Conservation (phyloP, 441 rosid genomes). For the Arabidopsis lyrata region DNA sequence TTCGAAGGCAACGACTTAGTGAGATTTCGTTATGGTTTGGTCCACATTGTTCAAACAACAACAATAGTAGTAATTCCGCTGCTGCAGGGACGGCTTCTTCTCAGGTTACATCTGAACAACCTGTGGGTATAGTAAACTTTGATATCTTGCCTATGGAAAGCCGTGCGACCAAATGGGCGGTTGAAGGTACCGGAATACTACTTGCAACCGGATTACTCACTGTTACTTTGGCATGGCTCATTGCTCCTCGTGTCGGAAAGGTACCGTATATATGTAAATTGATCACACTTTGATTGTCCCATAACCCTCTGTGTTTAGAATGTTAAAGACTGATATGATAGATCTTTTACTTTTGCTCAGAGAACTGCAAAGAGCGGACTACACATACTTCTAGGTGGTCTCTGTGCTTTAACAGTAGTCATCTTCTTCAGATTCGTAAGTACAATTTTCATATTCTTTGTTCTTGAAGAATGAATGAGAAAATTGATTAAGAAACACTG, state of each 20-base stretch:
- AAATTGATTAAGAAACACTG: not conserved
- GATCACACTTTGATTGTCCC: not conserved
- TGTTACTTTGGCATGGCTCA: constrained; percentile 90
- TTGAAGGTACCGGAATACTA: constrained; percentile 93
- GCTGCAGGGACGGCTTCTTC: constrained; percentile 49
- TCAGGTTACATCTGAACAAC: constrained; percentile 71
- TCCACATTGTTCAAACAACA: constrained; percentile 53
- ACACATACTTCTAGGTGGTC: constrained; percentile 89
- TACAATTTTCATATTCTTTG: constrained; percentile 22
- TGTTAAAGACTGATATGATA: constrained; percentile 4
- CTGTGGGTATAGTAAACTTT: constrained; percentile 54
- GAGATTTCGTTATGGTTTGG: constrained; percentile 91
- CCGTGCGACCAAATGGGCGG: constrained; percentile 91
- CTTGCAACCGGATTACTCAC: constrained; percentile 91
- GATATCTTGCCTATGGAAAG: constrained; percentile 61
- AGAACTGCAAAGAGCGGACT: constrained; percentile 94
- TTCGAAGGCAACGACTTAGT: constrained; percentile 83
- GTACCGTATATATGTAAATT: constrained; percentile 50
- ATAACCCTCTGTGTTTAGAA: constrained; percentile 3
- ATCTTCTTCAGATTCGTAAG: constrained; percentile 97
- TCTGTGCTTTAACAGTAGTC: constrained; percentile 91
- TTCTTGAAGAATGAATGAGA: constrained; percentile 18
- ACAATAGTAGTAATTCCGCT: constrained; percentile 34
- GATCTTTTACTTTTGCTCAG: constrained; percentile 49
- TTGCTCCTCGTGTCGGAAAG: constrained; percentile 97